Evolutionary conservation across 257 asterid species (phyloP).

Genomic region (Mentha longifolia): DNA sequence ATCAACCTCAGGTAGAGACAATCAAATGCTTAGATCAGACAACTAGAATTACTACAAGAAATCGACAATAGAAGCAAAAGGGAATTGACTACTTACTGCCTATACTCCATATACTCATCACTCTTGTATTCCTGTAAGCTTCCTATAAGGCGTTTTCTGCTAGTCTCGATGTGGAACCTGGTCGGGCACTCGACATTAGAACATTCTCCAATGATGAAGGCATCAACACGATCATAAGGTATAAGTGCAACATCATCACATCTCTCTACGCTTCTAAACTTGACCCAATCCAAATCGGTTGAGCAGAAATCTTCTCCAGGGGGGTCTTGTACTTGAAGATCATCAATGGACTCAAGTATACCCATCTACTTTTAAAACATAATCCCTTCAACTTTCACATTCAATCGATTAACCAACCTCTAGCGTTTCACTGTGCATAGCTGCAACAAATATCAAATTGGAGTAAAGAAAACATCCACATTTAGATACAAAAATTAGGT

Average conservation of each 20-base stretch:
- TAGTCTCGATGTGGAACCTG: slow-evolving; percentile 90
- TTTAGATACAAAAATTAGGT: neutral
- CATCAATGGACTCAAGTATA: slow-evolving; percentile 57
- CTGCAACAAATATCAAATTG: slow-evolving; percentile 36
- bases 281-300: slow-evolving; percentile 78
- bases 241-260: slow-evolving; percentile 89
- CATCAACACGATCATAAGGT: slow-evolving; percentile 84
- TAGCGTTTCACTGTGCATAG: slow-evolving; percentile 26
- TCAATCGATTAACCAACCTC: slow-evolving; percentile 15
- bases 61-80: slow-evolving; percentile 14
- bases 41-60: neutral
- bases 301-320: slow-evolving; percentile 86
- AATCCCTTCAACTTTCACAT: slow-evolving; percentile 14
- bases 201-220: slow-evolving; percentile 93
- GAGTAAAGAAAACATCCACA: neutral
- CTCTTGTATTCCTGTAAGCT: slow-evolving; percentile 64
- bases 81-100: slow-evolving; percentile 59
- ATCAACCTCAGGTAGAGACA: slow-evolving; percentile 8
- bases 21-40: slow-evolving; percentile 2
- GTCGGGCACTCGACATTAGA: slow-evolving; percentile 87
- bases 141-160: slow-evolving; percentile 63
- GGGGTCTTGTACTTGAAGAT: slow-evolving; percentile 80
- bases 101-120: slow-evolving; percentile 87
- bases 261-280: slow-evolving; percentile 58
- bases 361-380: slow-evolving; percentile 47